Percentiles rank a stretch among this genome's conserved stretches.
phyloP scores from a whole-genome alignment of 768 basidiomycete species.

The Gymnopilus dilepis region DNA sequence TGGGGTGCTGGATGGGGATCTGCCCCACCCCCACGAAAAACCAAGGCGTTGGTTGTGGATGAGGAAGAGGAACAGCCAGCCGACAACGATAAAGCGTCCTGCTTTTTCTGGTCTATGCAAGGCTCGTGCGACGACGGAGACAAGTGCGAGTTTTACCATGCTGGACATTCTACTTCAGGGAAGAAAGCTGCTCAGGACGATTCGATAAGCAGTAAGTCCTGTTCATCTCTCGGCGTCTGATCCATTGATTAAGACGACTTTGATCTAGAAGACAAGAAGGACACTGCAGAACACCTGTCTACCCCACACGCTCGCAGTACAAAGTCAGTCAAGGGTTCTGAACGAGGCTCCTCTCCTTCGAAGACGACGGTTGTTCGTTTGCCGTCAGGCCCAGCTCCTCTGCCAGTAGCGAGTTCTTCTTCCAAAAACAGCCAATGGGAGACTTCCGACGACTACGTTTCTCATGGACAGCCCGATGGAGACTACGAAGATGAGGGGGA shows the following conservation, averaged over 20 bases:
- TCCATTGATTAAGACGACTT: too few species aligned
- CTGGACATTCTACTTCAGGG: neutral
- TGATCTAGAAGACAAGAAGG: neutral
- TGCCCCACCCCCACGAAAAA: too few species aligned
- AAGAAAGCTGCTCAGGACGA: neutral
- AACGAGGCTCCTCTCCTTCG: neutral
- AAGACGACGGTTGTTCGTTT: neutral
- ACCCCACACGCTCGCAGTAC: neutral
- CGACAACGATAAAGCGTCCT: neutral
- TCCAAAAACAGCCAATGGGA: neutral
- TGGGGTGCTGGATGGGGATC: neutral
- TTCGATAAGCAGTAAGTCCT: neutral
- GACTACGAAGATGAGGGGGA: neutral
- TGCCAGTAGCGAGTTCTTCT: neutral
- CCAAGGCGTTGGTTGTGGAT: neutral
- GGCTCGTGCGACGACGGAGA: slow-evolving; percentile 4
- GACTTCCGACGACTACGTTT: neutral
- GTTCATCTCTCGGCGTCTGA: neutral
- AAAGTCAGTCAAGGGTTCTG: neutral
- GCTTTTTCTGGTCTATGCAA: slow-evolving; percentile 3
- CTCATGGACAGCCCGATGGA: neutral
- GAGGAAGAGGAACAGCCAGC: neutral
- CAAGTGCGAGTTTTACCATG: slow-evolving; percentile 4
- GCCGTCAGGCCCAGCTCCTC: neutral
- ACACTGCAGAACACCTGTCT: neutral